These are phyloP conservation scores for Coemansia sp. DNA, from an alignment of 192 early-diverging fungal species.

Conservation along the genomic window DNA sequence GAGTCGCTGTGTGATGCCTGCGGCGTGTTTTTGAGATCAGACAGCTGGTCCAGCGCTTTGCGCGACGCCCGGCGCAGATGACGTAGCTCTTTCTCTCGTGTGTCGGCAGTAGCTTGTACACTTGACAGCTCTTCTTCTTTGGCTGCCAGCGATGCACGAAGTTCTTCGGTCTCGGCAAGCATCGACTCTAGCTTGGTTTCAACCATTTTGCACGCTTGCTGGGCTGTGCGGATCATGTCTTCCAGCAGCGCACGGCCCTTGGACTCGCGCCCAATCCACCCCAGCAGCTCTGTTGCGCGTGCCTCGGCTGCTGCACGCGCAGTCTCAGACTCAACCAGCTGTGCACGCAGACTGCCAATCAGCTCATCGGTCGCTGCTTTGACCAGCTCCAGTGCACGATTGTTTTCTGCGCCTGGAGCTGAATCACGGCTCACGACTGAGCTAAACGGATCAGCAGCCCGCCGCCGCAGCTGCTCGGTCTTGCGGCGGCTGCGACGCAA, in stretches of 20 bases:
- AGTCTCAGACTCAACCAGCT: conserved; percentile 22
- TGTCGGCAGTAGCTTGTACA: conserved; percentile 29
- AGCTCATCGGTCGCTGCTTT: conserved; percentile 37
- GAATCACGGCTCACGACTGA: conserved; percentile 6
- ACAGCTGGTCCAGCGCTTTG: conserved; percentile 50
- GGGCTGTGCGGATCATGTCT: conserved; percentile 53
- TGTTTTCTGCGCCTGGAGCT: neutral
- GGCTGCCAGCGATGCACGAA: conserved; percentile 13
- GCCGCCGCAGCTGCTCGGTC: conserved; percentile 45
- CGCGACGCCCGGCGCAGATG: conserved; percentile 52
- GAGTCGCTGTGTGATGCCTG: neutral
- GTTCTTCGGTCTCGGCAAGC: conserved; percentile 21
- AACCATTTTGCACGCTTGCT: conserved; percentile 53
- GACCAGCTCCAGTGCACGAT: conserved; percentile 28
- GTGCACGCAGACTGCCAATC: conserved; percentile 23
- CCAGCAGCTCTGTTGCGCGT: conserved; percentile 48
- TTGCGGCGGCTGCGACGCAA: conserved; percentile 35
- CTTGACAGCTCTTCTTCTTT: conserved; percentile 28
- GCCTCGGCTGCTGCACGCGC: conserved; percentile 38
- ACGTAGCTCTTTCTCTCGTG: conserved; percentile 52
- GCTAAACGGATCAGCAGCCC: conserved; percentile 21
- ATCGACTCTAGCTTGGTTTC: conserved; percentile 39
- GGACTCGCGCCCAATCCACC: conserved; percentile 55
- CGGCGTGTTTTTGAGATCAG: conserved; percentile 30
- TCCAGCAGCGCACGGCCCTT: conserved; percentile 55